These are phyloP conservation scores for Dryadomyces quercivorus DNA, from an alignment of 2,329 filamentous ascomycete species.

Conservation along the genomic window DNA sequence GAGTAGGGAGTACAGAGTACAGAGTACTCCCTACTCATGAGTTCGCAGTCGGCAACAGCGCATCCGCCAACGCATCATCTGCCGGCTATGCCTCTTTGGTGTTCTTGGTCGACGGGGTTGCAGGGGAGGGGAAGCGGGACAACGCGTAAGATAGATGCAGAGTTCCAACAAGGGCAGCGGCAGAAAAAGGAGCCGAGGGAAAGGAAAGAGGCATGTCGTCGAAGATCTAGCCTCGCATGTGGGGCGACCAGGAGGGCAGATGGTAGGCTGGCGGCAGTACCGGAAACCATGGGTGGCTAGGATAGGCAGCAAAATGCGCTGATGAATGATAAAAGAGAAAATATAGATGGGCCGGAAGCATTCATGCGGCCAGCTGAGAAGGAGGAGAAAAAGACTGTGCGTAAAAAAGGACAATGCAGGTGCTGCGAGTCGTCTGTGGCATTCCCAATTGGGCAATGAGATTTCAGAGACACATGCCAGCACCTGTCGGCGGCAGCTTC, in stretches of 20 bases:
- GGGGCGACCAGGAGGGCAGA: not conserved
- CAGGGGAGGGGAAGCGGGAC: not conserved
- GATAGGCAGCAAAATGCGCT: not conserved
- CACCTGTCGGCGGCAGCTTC: not conserved
- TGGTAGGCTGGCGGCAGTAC: not conserved
- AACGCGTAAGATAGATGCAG: no score
- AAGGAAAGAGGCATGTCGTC: not conserved
- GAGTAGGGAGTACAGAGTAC: not conserved
- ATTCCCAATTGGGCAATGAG: no score
- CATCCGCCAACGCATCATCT: not conserved
- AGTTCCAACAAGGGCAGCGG: not conserved
- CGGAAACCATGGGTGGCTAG: not conserved
- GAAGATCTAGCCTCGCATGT: conserved; percentile 2
- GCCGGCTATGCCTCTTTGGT: no score
- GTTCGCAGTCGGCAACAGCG: not conserved
- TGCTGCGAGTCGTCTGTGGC: no score
- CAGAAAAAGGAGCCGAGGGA: not conserved
- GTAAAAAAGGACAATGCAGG: no score
- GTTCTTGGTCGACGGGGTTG: not conserved
- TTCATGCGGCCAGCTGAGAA: no score
- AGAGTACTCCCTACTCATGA: not conserved
- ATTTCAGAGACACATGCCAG: not conserved
- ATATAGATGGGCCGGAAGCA: not conserved
- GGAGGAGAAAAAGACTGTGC: no score
- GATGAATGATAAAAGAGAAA: not conserved